Evolutionary conservation across 768 basidiomycete genomes (phyloP).

Genomic region (Tephrocybe sp.): DNA sequence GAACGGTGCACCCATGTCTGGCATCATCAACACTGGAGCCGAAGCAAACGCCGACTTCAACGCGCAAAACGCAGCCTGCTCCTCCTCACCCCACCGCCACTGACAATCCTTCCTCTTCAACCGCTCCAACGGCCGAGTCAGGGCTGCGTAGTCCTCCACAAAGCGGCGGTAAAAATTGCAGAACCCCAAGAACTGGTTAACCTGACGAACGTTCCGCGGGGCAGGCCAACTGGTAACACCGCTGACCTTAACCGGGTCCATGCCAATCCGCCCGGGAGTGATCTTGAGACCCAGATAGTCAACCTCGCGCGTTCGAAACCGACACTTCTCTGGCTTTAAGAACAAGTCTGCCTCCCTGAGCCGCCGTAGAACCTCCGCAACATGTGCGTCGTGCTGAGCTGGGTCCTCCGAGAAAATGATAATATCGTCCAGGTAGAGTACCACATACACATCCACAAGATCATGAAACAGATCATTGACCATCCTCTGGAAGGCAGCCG

Average conservation of each 20-base stretch:
- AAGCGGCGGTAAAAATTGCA: neutral
- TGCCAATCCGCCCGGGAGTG: neutral
- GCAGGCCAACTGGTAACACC: neutral
- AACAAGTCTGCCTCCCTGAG: no score
- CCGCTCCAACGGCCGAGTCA: no score
- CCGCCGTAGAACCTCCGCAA: no score
- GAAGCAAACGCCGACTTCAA: constrained; percentile 26
- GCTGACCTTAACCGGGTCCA: neutral
- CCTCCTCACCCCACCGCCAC: constrained; percentile 3
- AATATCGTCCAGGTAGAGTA: constrained; percentile 31
- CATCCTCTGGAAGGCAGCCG: constrained; percentile 33
- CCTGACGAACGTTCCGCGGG: neutral
- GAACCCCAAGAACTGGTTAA: neutral
- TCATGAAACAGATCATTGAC: constrained; percentile 34
- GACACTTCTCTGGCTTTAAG: no score
- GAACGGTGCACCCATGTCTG: constrained; percentile 1
- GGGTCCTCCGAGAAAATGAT: no score
- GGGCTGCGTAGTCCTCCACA: neutral
- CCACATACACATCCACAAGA: constrained; percentile 26
- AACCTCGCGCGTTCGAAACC: no score
- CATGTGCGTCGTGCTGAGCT: no score
- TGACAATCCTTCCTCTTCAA: no score
- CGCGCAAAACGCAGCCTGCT: constrained; percentile 22
- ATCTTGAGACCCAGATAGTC: neutral
- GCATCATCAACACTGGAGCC: constrained; percentile 24